phyloP scores from a whole-genome alignment of 306 rosid species.

The Delonix regia region DNA sequence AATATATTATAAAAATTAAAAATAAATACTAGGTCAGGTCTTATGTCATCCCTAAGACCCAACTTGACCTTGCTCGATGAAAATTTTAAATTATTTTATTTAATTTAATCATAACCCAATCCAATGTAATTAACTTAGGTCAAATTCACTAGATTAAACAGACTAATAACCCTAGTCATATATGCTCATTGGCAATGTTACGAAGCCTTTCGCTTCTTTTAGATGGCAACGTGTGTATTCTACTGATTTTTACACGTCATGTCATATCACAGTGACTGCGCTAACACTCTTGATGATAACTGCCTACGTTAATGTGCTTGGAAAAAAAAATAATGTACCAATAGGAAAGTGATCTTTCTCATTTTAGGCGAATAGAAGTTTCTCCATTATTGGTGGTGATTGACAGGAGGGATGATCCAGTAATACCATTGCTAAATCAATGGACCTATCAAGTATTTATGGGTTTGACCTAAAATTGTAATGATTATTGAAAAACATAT shows the following conservation, averaged over 20 bases:
- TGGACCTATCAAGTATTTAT: constrained; percentile 94
- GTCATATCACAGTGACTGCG: constrained; percentile 27
- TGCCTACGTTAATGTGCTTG: constrained; percentile 47
- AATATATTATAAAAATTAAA: too few relatives aligned
- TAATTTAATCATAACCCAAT: too few relatives aligned
- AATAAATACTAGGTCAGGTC: too few relatives aligned
- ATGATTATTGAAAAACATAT: constrained; percentile 28
- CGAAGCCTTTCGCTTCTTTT: constrained; percentile 26
- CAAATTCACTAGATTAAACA: too few relatives aligned
- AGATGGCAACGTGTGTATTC: constrained; percentile 21
- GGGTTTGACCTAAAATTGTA: constrained; percentile 15
- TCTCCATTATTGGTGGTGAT: constrained; percentile 89
- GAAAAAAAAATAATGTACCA: constrained; percentile 94
- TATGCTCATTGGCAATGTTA: constrained; percentile 11
- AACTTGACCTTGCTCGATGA: too few relatives aligned
- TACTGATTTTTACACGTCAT: constrained; percentile 3
- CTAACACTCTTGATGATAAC: constrained; percentile 27
- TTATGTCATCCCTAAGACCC: too few relatives aligned
- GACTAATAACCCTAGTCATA: too few relatives aligned
- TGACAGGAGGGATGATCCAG: constrained; percentile 98
- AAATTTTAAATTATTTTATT: too few relatives aligned
- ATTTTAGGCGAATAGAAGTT: constrained; percentile 85
- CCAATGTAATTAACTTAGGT: too few relatives aligned
- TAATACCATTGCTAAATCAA: constrained; percentile 83
- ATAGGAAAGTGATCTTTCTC: constrained; percentile 90